Evolutionary conservation across 192 early-diverging fungal species (phyloP).

Genomic region (Coemansia guatemalensis): DNA sequence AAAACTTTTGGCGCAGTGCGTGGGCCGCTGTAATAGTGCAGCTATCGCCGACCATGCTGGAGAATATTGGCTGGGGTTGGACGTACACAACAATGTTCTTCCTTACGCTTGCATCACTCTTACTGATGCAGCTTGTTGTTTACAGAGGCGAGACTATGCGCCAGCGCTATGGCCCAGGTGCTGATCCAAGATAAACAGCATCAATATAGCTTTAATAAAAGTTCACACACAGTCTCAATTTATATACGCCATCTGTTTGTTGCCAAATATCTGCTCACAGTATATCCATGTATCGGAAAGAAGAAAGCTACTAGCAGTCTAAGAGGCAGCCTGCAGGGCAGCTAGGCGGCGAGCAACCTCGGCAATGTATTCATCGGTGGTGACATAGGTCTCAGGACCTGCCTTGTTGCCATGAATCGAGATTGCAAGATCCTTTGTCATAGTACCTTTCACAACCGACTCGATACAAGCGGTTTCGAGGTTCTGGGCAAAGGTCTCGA

Average conservation of each 20-base stretch:
- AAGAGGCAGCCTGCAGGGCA: slow-evolving; percentile 27
- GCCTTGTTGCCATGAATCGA: slow-evolving; percentile 85
- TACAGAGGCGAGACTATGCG: slow-evolving; percentile 33
- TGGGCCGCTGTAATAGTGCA: slow-evolving; percentile 50
- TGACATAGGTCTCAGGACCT: slow-evolving; percentile 78
- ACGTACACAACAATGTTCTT: slow-evolving; percentile 44
- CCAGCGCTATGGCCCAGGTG: slow-evolving; percentile 22
- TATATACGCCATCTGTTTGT: too few species aligned
- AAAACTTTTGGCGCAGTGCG: slow-evolving; percentile 52
- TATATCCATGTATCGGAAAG: too few species aligned
- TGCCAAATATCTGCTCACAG: too few species aligned
- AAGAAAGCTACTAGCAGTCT: background rate
- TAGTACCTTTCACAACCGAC: slow-evolving; percentile 77
- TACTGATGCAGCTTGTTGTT: slow-evolving; percentile 31
- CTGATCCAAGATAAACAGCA: background rate
- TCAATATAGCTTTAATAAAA: slow-evolving; percentile 2
- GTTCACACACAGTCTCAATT: too few species aligned
- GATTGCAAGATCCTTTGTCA: slow-evolving; percentile 99
- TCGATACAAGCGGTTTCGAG: slow-evolving; percentile 89
- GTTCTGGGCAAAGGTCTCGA: slow-evolving; percentile 71
- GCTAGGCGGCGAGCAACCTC: slow-evolving; percentile 70
- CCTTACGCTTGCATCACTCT: slow-evolving; percentile 21
- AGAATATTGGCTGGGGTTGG: slow-evolving; percentile 52
- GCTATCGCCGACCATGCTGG: slow-evolving; percentile 43
- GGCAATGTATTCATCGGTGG: slow-evolving; percentile 84